A percentile compares a stretch with the other conserved stretches of the same genome.
phyloP scores from a whole-genome alignment of 257 asterid species.

The Fraxinus pennsylvanica region DNA sequence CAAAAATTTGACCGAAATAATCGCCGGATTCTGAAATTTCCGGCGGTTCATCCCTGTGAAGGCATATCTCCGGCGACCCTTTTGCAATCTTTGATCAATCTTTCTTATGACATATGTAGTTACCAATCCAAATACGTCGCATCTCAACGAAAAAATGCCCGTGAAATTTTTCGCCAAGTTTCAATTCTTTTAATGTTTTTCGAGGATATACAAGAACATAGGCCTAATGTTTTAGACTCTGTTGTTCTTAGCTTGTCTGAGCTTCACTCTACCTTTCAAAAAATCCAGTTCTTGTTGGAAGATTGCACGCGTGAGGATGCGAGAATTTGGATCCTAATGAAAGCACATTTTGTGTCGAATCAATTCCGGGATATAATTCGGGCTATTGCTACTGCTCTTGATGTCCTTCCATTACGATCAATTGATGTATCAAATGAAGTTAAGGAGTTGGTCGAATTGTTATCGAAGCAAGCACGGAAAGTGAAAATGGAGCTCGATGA shows the following conservation, averaged over 20 bases:
- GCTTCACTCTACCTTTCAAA: constrained; percentile 63
- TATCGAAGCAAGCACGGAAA: constrained; percentile 52
- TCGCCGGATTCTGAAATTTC: constrained; percentile 69
- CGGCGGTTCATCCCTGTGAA: constrained; percentile 73
- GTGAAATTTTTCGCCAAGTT: constrained; percentile 58
- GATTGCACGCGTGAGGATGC: constrained; percentile 68
- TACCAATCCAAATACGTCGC: constrained; percentile 42
- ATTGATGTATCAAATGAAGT: constrained; percentile 46
- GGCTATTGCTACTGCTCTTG: constrained; percentile 59
- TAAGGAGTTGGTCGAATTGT: constrained; percentile 55
- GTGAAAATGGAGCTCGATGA: constrained; percentile 49
- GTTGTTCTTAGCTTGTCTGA: constrained; percentile 59
- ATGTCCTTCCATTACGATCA: constrained; percentile 50
- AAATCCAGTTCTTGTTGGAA: constrained; percentile 47
- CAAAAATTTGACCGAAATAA: constrained; percentile 34
- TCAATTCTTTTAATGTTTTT: constrained; percentile 58
- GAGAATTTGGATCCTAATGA: constrained; percentile 55
- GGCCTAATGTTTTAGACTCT: constrained; percentile 30
- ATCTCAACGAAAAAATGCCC: constrained; percentile 51
- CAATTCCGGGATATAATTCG: constrained; percentile 52
- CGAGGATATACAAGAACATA: constrained; percentile 51
- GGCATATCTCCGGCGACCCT: constrained; percentile 59
- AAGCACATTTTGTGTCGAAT: constrained; percentile 41
- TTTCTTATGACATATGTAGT: constrained; percentile 43
- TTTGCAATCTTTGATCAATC: constrained; percentile 48